Evolutionary conservation across 164 flowering plant species (phyloP).

Genomic region (Aristolochia californica): DNA sequence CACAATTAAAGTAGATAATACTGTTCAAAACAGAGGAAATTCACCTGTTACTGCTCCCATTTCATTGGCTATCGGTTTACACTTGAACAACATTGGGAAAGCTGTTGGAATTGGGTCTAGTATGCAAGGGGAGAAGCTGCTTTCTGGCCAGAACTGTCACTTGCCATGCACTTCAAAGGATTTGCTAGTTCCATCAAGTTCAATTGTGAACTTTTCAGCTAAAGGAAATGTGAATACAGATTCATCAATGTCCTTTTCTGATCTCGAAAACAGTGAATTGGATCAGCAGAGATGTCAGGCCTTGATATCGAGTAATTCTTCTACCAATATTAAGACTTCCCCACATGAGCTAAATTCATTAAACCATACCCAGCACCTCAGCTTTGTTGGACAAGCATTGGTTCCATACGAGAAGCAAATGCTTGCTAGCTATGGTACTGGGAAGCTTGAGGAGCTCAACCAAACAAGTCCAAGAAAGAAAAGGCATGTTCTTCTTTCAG

Average conservation of each 20-base stretch:
- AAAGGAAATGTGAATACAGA: constrained; percentile 1
- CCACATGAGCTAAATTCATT: constrained; percentile 5
- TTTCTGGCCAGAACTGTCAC: constrained; percentile 6
- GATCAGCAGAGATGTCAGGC: constrained; percentile 14
- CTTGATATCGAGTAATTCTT: constrained; percentile 8
- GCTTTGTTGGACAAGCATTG: constrained; percentile 10
- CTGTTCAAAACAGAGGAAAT: constrained; percentile 14
- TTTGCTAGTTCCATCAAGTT: constrained; percentile 9
- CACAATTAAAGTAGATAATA: constrained; percentile 5
- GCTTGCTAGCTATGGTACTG: constrained; percentile 13
- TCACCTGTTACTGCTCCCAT: constrained; percentile 19
- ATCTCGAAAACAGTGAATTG: constrained; percentile 4
- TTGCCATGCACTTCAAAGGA: constrained; percentile 13
- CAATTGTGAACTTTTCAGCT: constrained; percentile 12
- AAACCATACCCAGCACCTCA: constrained; percentile 7
- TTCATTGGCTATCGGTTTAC: constrained; percentile 60
- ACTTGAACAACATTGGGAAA: constrained; percentile 45
- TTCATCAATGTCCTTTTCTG: neutral
- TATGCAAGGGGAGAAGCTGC: constrained; percentile 12
- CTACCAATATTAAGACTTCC: constrained; percentile 17
- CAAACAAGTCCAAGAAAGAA: constrained; percentile 38
- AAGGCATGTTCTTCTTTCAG: constrained; percentile 24
- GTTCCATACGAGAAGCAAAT: constrained; percentile 18
- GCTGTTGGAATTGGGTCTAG: constrained; percentile 16
- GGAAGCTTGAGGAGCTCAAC: constrained; percentile 23